Evolutionary conservation across 2,329 filamentous ascomycete genomes (phyloP).

Genomic region (Trichoderma gracile): DNA sequence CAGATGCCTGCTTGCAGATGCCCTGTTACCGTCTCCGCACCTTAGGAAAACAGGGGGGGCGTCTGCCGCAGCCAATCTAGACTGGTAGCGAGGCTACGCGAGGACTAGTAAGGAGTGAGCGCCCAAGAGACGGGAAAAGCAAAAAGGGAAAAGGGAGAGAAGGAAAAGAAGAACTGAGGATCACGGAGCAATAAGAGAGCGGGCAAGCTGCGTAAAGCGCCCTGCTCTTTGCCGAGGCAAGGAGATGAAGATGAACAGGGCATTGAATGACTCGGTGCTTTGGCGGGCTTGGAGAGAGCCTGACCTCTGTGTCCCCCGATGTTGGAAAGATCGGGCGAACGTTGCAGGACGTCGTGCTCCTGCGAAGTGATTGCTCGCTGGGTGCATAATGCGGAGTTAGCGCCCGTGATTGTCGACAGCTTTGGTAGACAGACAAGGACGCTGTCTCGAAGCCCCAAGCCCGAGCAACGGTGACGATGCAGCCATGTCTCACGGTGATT

Average conservation of each 20-base stretch:
- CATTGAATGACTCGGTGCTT: constrained; percentile 10
- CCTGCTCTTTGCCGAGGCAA: constrained; percentile 12
- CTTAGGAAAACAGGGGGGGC: background rate
- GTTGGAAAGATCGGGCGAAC: constrained; percentile 16
- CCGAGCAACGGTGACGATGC: constrained; percentile 16
- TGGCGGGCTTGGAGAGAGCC: constrained; percentile 6
- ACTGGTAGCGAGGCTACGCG: constrained; percentile 3
- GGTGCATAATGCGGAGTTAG: constrained; percentile 21
- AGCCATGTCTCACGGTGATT: constrained; percentile 17
- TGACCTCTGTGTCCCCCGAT: background rate
- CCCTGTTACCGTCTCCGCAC: constrained; percentile 19
- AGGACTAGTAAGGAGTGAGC: constrained; percentile 10
- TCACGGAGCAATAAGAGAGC: background rate
- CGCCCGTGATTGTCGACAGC: background rate
- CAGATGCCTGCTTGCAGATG: constrained; percentile 19
- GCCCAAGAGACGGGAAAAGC: background rate
- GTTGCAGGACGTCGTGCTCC: constrained; percentile 10
- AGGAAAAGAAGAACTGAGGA: background rate
- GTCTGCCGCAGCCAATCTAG: constrained; percentile 7
- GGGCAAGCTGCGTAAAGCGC: background rate
- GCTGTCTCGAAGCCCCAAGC: background rate
- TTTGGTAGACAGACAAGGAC: background rate
- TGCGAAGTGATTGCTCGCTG: background rate
- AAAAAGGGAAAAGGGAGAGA: background rate
- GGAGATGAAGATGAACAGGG: constrained; percentile 11